Evolutionary conservation across 225 moss, liverwort and hornwort species (phyloP).

Genomic region (Marchantia polymorpha): DNA sequence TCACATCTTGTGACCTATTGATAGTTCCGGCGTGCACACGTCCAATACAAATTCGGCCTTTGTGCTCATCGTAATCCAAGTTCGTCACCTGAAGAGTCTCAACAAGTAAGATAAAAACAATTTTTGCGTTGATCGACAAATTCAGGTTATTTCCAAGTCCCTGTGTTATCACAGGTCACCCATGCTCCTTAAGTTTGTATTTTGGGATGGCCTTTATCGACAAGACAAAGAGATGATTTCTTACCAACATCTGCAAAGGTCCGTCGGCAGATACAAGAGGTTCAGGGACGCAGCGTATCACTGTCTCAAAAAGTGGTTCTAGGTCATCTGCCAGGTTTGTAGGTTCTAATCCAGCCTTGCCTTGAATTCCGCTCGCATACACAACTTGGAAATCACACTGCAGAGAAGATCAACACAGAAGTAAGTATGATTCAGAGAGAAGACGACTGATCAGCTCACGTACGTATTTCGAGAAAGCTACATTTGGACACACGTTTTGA

Average conservation of each 20-base stretch:
- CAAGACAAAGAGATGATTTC: not conserved
- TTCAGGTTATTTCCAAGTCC: not conserved
- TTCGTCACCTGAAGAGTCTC: slow-evolving; percentile 66
- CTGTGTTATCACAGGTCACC: not conserved
- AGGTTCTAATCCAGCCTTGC: slow-evolving; percentile 83
- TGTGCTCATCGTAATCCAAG: slow-evolving; percentile 96
- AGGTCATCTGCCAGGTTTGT: slow-evolving; percentile 69
- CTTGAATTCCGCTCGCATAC: slow-evolving; percentile 89
- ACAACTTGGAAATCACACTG: slow-evolving; percentile 98
- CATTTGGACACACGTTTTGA: not conserved
- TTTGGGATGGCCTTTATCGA: not conserved
- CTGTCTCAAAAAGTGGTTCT: slow-evolving; percentile 83
- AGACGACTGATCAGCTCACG: not conserved
- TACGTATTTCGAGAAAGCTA: not conserved
- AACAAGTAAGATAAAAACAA: not conserved
- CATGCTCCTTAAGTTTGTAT: not conserved
- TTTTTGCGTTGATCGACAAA: not conserved
- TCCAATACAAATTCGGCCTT: slow-evolving; percentile 93
- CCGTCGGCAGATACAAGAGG: slow-evolving; percentile 72
- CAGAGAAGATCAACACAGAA: not conserved
- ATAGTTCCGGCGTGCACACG: slow-evolving; percentile 87
- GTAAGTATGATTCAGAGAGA: not conserved
- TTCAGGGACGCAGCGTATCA: slow-evolving; percentile 77
- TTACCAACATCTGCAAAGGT: slow-evolving; percentile 92
- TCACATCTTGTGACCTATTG: slow-evolving; percentile 76